Conservation (phyloP, 192 early-diverging fungal species). For the Entomortierella lignicola region DNA sequence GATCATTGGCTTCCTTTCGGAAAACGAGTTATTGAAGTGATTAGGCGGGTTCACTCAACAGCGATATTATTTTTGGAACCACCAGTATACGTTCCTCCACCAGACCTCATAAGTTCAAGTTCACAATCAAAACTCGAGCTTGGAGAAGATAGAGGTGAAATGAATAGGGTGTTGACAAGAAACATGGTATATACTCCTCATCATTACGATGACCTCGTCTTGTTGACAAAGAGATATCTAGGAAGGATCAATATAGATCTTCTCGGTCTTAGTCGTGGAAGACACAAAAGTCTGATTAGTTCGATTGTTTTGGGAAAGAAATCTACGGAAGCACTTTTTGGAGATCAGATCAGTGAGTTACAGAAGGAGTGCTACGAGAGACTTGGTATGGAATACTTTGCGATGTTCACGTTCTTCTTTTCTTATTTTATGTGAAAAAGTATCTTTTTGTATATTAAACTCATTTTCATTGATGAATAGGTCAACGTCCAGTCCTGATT, state of each 20-base stretch:
- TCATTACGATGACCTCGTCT: constrained; percentile 68
- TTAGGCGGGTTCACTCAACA: constrained; percentile 52
- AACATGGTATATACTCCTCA: constrained; percentile 65
- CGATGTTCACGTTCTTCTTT: no score
- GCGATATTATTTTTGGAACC: constrained; percentile 67
- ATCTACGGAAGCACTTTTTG: constrained; percentile 29
- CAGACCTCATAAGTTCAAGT: constrained; percentile 26
- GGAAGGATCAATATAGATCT: constrained; percentile 68
- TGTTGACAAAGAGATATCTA: constrained; percentile 59
- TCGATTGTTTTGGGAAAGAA: constrained; percentile 33
- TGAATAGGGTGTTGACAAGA: not conserved
- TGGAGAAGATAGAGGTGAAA: not conserved
- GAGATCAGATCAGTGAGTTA: constrained; percentile 29
- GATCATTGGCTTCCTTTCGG: constrained; percentile 60
- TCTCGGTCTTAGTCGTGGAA: constrained; percentile 61
- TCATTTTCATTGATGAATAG: constrained; percentile 6
- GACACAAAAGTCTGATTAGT: constrained; percentile 53
- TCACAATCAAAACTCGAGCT: not conserved
- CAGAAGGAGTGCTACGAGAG: constrained; percentile 38
- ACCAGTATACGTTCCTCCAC: constrained; percentile 58
- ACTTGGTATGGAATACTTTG: constrained; percentile 31
- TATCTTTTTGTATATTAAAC: no score
- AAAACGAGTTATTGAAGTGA: constrained; percentile 24
- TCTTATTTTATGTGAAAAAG: no score
- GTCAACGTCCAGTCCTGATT: constrained; percentile 32